Conservation (phyloP, 2,329 filamentous ascomycete genomes). For the Trichophyton mentagrophytes region DNA sequence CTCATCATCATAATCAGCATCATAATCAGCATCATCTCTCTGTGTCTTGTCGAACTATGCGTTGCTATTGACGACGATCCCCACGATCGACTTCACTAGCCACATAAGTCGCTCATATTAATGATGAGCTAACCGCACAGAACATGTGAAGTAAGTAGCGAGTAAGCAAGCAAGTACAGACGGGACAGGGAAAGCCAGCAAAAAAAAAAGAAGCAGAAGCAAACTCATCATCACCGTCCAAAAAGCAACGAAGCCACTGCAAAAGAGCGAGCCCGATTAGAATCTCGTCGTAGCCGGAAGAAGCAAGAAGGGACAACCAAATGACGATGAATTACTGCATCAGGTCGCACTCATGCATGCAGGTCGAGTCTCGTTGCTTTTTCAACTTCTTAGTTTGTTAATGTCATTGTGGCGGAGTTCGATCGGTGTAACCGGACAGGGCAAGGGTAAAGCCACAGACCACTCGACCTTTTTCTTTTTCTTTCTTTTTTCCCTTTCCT, state of each 20-base stretch:
- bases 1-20: too few species aligned
- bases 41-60: neutral
- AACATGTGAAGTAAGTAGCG: neutral
- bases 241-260: neutral
- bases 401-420: neutral
- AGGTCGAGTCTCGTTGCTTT: neutral
- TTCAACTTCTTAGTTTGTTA: neutral
- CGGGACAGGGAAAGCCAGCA: neutral
- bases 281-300: neutral
- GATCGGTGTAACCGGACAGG: neutral
- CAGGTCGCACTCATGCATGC: neutral
- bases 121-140: too few species aligned
- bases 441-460: neutral
- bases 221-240: too few species aligned
- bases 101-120: neutral
- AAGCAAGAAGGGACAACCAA: neutral
- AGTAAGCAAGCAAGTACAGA: neutral
- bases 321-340: slow-evolving; percentile 3
- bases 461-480: neutral
- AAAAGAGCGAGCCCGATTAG: neutral
- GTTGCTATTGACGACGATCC: neutral
- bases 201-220: neutral
- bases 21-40: too few species aligned
- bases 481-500: too few species aligned
- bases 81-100: slow-evolving; percentile 1